Evolutionary conservation across 495 filamentous ascomycete genomes (phyloP).

Genomic region (Xylaria sp.): DNA sequence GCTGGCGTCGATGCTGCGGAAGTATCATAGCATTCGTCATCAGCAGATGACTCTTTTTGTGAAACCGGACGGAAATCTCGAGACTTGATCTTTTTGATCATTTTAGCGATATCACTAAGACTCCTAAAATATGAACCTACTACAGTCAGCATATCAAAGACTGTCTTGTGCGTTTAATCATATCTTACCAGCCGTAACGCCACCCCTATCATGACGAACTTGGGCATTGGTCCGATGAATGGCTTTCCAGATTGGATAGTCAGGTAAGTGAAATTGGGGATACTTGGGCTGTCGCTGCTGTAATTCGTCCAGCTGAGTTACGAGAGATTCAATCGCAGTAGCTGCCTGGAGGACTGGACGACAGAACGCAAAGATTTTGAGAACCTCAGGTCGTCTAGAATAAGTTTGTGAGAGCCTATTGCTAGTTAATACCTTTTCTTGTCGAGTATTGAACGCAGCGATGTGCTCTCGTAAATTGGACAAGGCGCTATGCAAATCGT

Average conservation of each 20-base stretch:
- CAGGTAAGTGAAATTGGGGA: constrained; percentile 51
- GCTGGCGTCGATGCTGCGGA: constrained; percentile 35
- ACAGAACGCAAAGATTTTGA: constrained; percentile 62
- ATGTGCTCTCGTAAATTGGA: constrained; percentile 45
- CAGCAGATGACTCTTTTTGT: constrained; percentile 35
- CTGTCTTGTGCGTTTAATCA: constrained; percentile 34
- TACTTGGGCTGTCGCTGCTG: constrained; percentile 45
- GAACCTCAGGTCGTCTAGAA: constrained; percentile 51
- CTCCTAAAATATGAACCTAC: constrained; percentile 59
- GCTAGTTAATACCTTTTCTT: constrained; percentile 40
- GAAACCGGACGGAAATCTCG: constrained; percentile 37
- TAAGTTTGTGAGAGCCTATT: constrained; percentile 42
- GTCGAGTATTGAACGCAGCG: constrained; percentile 44
- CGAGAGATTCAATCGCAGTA: constrained; percentile 51
- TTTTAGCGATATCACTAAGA: constrained; percentile 51
- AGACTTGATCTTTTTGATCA: constrained; percentile 36
- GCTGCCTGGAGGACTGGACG: constrained; percentile 62
- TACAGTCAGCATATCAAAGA: constrained; percentile 16
- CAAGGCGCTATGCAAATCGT: constrained; percentile 43
- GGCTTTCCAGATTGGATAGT: constrained; percentile 60
- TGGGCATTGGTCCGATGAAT: constrained; percentile 61
- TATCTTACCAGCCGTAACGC: constrained; percentile 47
- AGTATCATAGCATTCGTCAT: constrained; percentile 31
- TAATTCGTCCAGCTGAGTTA: constrained; percentile 55
- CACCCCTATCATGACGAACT: constrained; percentile 65